Conservation (phyloP, 2,329 filamentous ascomycete genomes). For the Amylocarpus encephaloides region DNA sequence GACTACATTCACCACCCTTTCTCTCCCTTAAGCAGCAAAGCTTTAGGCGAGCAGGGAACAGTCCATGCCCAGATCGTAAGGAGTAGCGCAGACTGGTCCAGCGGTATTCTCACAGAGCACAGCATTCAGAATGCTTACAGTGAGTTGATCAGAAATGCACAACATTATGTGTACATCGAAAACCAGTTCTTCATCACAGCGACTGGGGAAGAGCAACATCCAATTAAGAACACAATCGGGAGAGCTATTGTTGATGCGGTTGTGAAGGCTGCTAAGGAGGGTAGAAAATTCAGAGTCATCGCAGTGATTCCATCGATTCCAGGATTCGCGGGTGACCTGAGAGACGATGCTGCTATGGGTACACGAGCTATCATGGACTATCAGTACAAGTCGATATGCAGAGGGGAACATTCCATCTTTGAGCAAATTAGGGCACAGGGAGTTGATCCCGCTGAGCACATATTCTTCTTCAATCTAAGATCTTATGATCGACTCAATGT, state of each 20-base stretch:
- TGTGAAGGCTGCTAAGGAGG: slow-evolving; percentile 72
- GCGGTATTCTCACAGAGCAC: slow-evolving; percentile 76
- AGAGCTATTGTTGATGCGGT: slow-evolving; percentile 86
- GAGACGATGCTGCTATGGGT: slow-evolving; percentile 74
- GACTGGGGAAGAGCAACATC: slow-evolving; percentile 79
- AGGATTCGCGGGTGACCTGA: slow-evolving; percentile 86
- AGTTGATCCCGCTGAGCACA: slow-evolving; percentile 70
- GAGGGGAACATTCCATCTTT: slow-evolving; percentile 87
- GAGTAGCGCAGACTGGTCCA: slow-evolving; percentile 89
- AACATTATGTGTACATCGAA: slow-evolving; percentile 96
- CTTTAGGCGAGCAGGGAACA: slow-evolving; percentile 57
- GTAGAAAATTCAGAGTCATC: slow-evolving; percentile 84
- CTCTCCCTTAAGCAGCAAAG: slow-evolving; percentile 61
- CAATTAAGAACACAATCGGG: slow-evolving; percentile 84
- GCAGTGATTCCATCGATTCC: slow-evolving; percentile 86
- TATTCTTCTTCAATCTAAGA: slow-evolving; percentile 91
- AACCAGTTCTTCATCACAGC: slow-evolving; percentile 98
- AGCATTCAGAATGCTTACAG: slow-evolving; percentile 84
- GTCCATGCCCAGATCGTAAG: slow-evolving; percentile 81
- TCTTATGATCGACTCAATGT: slow-evolving; percentile 90
- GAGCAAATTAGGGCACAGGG: slow-evolving; percentile 67
- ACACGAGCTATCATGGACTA: slow-evolving; percentile 96
- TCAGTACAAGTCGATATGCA: slow-evolving; percentile 92
- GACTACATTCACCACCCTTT: slow-evolving; percentile 79
- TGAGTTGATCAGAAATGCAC: slow-evolving; percentile 76